Base-by-base conservation (phyloP, 2,329 filamentous ascomycete species). In the Fusarium subtropicale region DNA sequence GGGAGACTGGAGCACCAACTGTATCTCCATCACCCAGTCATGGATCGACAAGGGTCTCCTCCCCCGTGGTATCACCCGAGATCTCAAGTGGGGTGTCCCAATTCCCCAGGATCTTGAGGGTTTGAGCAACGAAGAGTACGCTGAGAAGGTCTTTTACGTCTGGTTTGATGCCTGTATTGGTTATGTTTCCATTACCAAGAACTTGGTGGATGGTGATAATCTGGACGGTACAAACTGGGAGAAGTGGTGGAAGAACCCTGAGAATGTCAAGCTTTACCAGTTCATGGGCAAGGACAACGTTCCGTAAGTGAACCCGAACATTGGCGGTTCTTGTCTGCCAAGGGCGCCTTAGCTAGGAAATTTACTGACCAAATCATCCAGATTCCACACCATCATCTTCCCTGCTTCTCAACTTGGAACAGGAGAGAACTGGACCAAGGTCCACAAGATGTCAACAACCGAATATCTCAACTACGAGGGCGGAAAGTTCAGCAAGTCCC, bases 141-240 rank as follows among this genome's bases (percentile, higher is more conserved):
- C 82, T 45, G 81, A 83, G 69, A 89, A 89, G 83, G 95, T 97
- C 66, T 89, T 97, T 71, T 97, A 97, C 76, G 94, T 97, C 64
- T 92, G 91, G 93, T 93, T 97, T 77, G 93, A 97, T 78, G 93
- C 93, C 56, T 96, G 92, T 80, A 96, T 97, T 75, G 94, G 94
- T 22, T 97, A 97, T 78, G 90, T 94, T n/a, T 97, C 93, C 3
- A 97, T 97, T 72, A 97, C 94, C 2, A 93, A 92, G 69, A 94
- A 89, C 74, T 97, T 97, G 79, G 97, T 94, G 7, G 84, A 88
- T 56, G 77, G 79, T 16, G 78, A 79, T 55, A 76, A 85, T 64
- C 67, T 78, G 16, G 74, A 76, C 5, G 81, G 82, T 42, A 86
- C 90, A 45, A 86, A 97, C 67, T 97, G 94, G 94, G 90, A 97